Percentiles rank a stretch among this genome's conserved stretches.
These are phyloP conservation scores for Epithele typhae DNA, from an alignment of 768 basidiomycete genomes.

Conservation along the genomic window DNA sequence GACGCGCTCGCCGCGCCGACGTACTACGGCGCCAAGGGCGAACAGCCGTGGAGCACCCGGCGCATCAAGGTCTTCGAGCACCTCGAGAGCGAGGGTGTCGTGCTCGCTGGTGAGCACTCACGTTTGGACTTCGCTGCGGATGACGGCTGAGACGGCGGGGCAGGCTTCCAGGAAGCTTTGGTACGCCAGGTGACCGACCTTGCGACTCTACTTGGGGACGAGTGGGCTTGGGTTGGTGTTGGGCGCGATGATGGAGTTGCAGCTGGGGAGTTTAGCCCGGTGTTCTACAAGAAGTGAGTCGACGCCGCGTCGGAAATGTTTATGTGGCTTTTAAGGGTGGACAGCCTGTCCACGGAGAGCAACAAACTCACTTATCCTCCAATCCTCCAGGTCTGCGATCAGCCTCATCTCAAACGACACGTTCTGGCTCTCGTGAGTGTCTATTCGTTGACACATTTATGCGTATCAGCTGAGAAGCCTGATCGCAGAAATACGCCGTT, in stretches of 20 bases:
- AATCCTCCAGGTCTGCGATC: constrained; percentile 27
- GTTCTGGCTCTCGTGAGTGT: constrained; percentile 53
- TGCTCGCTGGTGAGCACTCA: constrained; percentile 35
- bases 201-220: constrained; percentile 45
- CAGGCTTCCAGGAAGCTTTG: constrained; percentile 53
- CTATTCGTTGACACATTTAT: neutral
- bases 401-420: constrained; percentile 39
- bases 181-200: constrained; percentile 55
- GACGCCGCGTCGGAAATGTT: too few species aligned
- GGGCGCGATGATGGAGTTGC: constrained; percentile 55
- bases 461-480: neutral
- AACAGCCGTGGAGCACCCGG: constrained; percentile 52
- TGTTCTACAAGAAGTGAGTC: constrained; percentile 51
- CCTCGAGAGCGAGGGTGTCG: constrained; percentile 36
- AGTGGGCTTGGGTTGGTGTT: constrained; percentile 56
- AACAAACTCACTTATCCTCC: constrained; percentile 11
- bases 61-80: constrained; percentile 44
- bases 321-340: too few species aligned
- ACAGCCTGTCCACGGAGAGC: too few species aligned
- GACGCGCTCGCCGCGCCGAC: constrained; percentile 36
- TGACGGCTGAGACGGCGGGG: neutral
- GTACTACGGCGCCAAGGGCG: constrained; percentile 30
- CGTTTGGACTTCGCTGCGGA: too few species aligned
- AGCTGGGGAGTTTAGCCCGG: constrained; percentile 57
- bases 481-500: constrained; percentile 40